Conservation (phyloP, 164 flowering plant species). For the Magnolia sinica region DNA sequence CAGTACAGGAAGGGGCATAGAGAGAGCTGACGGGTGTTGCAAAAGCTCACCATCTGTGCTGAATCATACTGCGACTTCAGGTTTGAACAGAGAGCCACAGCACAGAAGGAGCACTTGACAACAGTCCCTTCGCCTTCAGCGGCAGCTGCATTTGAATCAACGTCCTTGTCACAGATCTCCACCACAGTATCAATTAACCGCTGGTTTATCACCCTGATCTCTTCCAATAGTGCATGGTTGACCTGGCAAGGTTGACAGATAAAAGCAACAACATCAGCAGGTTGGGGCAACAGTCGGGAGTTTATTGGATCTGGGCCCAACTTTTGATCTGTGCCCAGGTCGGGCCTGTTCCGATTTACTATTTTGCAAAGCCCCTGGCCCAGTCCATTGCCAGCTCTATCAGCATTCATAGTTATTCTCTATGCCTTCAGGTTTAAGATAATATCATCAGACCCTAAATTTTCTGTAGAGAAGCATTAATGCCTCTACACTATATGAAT, state of each 20-base stretch:
- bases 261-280: not conserved
- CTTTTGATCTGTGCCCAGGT: no score
- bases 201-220: slow-evolving; percentile 71
- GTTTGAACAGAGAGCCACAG: slow-evolving; percentile 75
- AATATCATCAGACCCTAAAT: no score
- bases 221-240: slow-evolving; percentile 69
- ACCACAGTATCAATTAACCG: slow-evolving; percentile 82
- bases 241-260: slow-evolving; percentile 31
- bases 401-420: no score
- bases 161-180: slow-evolving; percentile 68
- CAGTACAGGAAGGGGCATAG: not conserved
- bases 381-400: no score
- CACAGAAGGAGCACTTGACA: slow-evolving; percentile 78
- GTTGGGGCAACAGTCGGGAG: not conserved
- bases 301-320: not conserved
- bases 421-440: no score
- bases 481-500: no score
- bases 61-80: slow-evolving; percentile 70
- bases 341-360: no score
- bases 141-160: slow-evolving; percentile 48
- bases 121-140: slow-evolving; percentile 73
- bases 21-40: not conserved
- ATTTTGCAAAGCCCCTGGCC: no score
- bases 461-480: no score
- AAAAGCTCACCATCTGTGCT: slow-evolving; percentile 57